phyloP scores from a whole-genome alignment of 192 early-diverging fungal species.

The Mortierella hygrophila region DNA sequence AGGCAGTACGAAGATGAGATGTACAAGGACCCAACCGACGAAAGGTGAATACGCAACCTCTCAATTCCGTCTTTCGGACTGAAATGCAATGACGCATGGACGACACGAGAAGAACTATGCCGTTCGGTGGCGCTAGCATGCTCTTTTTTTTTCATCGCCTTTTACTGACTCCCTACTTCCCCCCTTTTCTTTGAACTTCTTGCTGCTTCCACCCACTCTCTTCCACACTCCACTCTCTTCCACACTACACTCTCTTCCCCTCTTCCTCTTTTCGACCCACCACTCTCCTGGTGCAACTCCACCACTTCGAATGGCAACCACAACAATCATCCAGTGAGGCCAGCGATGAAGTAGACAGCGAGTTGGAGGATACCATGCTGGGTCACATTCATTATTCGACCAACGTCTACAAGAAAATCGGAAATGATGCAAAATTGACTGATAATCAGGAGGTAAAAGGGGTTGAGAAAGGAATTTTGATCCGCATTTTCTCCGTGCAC shows the following conservation, averaged over 20 bases:
- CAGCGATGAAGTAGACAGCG: slow-evolving; percentile 37
- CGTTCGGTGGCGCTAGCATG: too few species aligned
- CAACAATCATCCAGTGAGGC: neutral
- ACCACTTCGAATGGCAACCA: neutral
- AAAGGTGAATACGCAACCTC: slow-evolving; percentile 20
- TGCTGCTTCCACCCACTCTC: too few species aligned
- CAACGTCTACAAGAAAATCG: slow-evolving; percentile 37
- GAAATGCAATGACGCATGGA: neutral
- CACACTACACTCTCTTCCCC: too few species aligned
- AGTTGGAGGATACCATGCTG: slow-evolving; percentile 40
- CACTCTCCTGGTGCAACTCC: neutral
- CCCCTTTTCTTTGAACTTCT: too few species aligned
- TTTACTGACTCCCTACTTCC: too few species aligned
- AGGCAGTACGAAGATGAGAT: slow-evolving; percentile 53
- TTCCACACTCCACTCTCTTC: too few species aligned
- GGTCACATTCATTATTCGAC: slow-evolving; percentile 49
- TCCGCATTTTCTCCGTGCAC: neutral
- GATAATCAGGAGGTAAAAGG: neutral
- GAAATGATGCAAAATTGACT: neutral
- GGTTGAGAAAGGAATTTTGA: neutral
- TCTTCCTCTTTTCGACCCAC: neutral
- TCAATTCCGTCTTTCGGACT: neutral
- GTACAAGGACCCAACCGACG: slow-evolving; percentile 40
- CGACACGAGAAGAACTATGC: too few species aligned
- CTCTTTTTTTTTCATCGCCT: too few species aligned